A percentile compares a stretch with the other conserved stretches of the same genome.
Conservation (phyloP, 805 yeast species). For the Kuraishia molischiana region DNA sequence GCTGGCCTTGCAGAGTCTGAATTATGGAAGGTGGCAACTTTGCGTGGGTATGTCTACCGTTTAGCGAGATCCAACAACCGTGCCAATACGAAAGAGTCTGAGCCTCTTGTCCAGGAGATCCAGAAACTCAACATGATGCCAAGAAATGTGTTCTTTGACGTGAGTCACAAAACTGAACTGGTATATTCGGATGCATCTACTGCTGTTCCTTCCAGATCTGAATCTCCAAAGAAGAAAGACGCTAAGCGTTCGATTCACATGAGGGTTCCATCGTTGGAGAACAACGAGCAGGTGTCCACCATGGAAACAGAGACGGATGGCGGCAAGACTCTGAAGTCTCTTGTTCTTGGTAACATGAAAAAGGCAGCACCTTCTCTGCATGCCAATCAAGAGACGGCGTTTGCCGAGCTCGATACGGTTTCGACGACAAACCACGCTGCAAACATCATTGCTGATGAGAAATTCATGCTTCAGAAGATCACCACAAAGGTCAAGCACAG, state of each 20-base stretch:
- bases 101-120: conserved; percentile 11
- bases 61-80: conserved; percentile 27
- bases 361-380: conserved; percentile 29
- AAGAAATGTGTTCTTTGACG: conserved; percentile 42
- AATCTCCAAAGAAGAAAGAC: neutral
- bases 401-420: conserved; percentile 29
- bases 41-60: conserved; percentile 58
- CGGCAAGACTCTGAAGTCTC: neutral
- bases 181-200: neutral
- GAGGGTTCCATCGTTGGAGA: neutral
- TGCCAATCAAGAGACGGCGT: conserved; percentile 28
- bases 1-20: conserved; percentile 70
- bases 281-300: conserved; percentile 7
- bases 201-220: neutral
- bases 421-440: conserved; percentile 1
- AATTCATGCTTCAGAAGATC: conserved; percentile 12
- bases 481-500: conserved; percentile 31
- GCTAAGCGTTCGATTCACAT: no score
- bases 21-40: conserved; percentile 71
- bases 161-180: conserved; percentile 16
- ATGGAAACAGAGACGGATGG: neutral
- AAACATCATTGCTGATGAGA: conserved; percentile 11
- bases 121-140: conserved; percentile 31
- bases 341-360: conserved; percentile 1
- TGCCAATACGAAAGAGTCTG: conserved; percentile 4